These are phyloP conservation scores for Aspergillus sp. DNA, from an alignment of 2,329 filamentous ascomycete species.

Conservation along the genomic window DNA sequence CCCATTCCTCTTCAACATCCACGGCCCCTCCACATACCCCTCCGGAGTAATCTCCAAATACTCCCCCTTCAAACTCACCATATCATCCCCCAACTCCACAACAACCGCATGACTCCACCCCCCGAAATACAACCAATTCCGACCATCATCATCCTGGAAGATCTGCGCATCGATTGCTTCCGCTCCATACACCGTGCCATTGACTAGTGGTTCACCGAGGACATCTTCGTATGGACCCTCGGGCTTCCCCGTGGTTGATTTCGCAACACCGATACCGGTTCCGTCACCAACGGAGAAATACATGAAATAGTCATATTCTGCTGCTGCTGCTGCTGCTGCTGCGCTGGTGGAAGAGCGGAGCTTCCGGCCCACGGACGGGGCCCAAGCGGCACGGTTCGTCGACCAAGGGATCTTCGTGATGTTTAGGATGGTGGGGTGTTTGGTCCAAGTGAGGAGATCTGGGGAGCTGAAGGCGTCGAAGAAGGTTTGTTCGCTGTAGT, in stretches of 20 bases:
- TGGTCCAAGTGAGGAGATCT: conserved; percentile 54
- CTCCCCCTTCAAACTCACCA: conserved; percentile 48
- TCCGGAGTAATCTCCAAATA: conserved; percentile 51
- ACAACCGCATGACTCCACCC: conserved; percentile 48
- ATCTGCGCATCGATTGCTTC: conserved; percentile 53
- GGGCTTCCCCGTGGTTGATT: conserved; percentile 33
- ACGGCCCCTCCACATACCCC: conserved; percentile 49
- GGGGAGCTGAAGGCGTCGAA: conserved; percentile 55
- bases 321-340: too few species aligned
- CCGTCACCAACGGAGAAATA: conserved; percentile 55
- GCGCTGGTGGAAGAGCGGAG: not conserved
- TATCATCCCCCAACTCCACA: conserved; percentile 47
- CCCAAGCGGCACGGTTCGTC: conserved; percentile 49
- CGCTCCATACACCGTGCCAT: conserved; percentile 49
- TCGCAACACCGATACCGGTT: conserved; percentile 48
- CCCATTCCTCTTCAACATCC: conserved; percentile 47
- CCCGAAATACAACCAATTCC: conserved; percentile 50
- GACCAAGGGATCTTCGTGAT: conserved; percentile 47
- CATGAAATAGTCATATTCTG: conserved; percentile 46
- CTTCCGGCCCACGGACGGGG: conserved; percentile 46
- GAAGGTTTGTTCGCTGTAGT: conserved; percentile 52
- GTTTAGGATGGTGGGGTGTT: conserved; percentile 49
- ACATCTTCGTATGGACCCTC: conserved; percentile 47
- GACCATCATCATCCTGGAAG: conserved; percentile 47
- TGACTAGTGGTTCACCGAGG: conserved; percentile 46